A percentile compares a stretch with the other conserved stretches of the same genome.
Conservation (phyloP, 2,329 filamentous ascomycete genomes). For the Penicillium nordicum region DNA sequence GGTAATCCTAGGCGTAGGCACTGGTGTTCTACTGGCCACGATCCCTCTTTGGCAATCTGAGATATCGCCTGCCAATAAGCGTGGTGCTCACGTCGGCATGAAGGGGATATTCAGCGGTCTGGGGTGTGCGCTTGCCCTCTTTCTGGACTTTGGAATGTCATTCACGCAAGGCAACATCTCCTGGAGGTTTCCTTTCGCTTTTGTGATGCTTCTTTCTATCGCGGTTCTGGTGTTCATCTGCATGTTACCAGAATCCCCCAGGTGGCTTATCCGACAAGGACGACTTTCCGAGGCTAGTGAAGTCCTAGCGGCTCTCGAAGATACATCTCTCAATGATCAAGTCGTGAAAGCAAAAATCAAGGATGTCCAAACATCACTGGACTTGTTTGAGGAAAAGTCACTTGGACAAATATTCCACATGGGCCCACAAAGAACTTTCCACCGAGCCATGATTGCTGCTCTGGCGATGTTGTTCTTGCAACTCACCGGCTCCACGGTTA, state of each 20-base stretch:
- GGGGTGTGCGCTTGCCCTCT: constrained; percentile 19
- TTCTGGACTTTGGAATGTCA: constrained; percentile 23
- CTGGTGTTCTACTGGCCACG: constrained; percentile 17
- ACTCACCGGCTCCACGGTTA: constrained; percentile 21
- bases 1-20: constrained; percentile 15
- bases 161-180: constrained; percentile 13
- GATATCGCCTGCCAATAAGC: constrained; percentile 19
- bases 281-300: constrained; percentile 16
- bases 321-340: constrained; percentile 6
- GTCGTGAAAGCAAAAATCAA: constrained; percentile 10
- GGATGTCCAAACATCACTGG: constrained; percentile 20
- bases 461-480: constrained; percentile 17
- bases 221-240: constrained; percentile 12
- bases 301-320: constrained; percentile 15
- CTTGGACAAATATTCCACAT: constrained; percentile 15
- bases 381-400: constrained; percentile 9
- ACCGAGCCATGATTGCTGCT: constrained; percentile 17
- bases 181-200: constrained; percentile 22
- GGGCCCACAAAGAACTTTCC: constrained; percentile 20
- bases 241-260: constrained; percentile 20
- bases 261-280: constrained; percentile 20
- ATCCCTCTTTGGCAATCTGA: constrained; percentile 24
- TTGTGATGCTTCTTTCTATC: constrained; percentile 16
- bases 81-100: constrained; percentile 21
- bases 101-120: constrained; percentile 21